Base-by-base conservation (phyloP, 2,329 filamentous ascomycete species). In the Thermomyces lanuginosus region DNA sequence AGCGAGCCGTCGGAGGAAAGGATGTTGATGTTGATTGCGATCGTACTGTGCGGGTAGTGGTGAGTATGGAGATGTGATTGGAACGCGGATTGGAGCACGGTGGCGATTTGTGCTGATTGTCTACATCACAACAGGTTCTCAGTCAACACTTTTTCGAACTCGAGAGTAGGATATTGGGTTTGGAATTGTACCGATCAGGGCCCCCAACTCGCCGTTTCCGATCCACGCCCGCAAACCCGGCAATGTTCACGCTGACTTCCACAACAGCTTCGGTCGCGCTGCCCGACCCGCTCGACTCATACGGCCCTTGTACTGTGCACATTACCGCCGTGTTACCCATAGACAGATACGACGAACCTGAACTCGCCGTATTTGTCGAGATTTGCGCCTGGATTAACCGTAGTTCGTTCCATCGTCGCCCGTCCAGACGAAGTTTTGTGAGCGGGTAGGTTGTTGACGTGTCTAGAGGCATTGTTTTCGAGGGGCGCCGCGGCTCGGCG, bases 251-350 rank as follows among this genome's bases (percentile, higher is more conserved):
- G 44, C 80, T 80, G 12, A 92, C 83, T 13, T 71, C 68, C 8
- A 95, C 70, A 27, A 72, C 69, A 3, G 76, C 78, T 12, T 65
- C 67, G 16, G 63, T 61, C 27, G 52, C 51, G 32, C 49, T 56
- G 15, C 45, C 48, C 25, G 54, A 58, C 28, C 51, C 57, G 27
- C 20, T 27, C 16, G 31, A 29, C 11, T 98, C 89, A 19, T 69
- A 72, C 0, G 89, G 89, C 0, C 89, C 89, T 2, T 75, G 72
- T 24, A 98, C 75, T 13, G 84, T 82, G 56, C 86, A 93, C 56
- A 95, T 80, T 41, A 98, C 76, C 49, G 92, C 89, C 12, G 89
- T 98, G 57, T 95, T 92, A 43, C 89, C 89, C 76, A 92, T 92
- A 50, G 92, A 82, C 32, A 95, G 72, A 55, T 92, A 92, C 35